A percentile compares a stretch with the other conserved stretches of the same genome.
These are phyloP conservation scores for Aureobasidium lini DNA, from an alignment of 2,329 filamentous ascomycete species.

Conservation along the genomic window DNA sequence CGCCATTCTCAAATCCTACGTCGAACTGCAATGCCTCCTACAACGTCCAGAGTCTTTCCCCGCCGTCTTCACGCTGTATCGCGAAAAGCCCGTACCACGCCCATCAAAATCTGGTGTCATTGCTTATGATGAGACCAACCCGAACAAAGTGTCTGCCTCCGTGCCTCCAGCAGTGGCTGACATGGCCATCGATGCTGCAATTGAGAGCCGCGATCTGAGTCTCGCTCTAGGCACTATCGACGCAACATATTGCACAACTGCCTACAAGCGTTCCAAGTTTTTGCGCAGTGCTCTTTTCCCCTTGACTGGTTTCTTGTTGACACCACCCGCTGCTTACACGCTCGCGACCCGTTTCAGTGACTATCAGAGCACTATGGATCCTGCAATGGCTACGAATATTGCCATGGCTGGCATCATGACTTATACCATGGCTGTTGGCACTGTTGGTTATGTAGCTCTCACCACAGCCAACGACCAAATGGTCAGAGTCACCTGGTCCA, in stretches of 20 bases:
- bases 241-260: conserved; percentile 57
- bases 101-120: conserved; percentile 44
- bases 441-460: conserved; percentile 74
- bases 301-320: conserved; percentile 45
- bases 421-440: conserved; percentile 74
- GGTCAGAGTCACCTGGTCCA: conserved; percentile 83
- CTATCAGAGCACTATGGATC: conserved; percentile 70
- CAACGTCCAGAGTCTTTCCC: conserved; percentile 69
- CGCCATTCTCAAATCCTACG: conserved; percentile 63
- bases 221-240: conserved; percentile 71
- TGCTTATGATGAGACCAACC: conserved; percentile 55
- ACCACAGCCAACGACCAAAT: conserved; percentile 92
- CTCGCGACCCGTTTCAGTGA: conserved; percentile 60
- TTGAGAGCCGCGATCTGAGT: conserved; percentile 68
- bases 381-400: conserved; percentile 64
- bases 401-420: conserved; percentile 74
- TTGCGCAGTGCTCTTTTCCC: conserved; percentile 58
- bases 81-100: conserved; percentile 68
- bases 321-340: conserved; percentile 62
- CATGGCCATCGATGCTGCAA: conserved; percentile 68
- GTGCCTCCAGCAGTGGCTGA: conserved; percentile 65
- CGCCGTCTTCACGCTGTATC: conserved; percentile 72
- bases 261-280: conserved; percentile 61
- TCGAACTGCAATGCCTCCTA: conserved; percentile 66
- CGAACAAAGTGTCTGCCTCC: conserved; percentile 55